Percentiles rank a stretch among this genome's conserved stretches.
Conservation (phyloP, 1,284 basidiomycete genomes). For the Stygiomarasmius scandens region DNA sequence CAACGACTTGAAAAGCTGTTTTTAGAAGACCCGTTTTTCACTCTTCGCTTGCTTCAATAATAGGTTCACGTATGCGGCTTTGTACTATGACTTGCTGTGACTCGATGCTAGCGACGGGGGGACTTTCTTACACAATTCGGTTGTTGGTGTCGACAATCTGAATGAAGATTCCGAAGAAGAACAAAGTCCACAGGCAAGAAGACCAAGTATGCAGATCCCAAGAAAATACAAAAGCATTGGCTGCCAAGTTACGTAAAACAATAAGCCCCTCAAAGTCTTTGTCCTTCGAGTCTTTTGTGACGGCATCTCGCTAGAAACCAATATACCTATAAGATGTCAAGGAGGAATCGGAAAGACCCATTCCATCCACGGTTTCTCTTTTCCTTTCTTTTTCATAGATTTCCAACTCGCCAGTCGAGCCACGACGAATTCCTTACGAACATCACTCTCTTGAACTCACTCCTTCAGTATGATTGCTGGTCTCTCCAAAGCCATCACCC, state of each 20-base stretch:
- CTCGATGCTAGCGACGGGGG: neutral
- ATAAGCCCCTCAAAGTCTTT: conserved; percentile 14
- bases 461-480: conserved; percentile 60
- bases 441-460: conserved; percentile 9
- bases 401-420: conserved; percentile 36
- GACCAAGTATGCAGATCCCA: neutral
- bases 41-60: no score
- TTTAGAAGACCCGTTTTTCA: no score
- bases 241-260: conserved; percentile 5
- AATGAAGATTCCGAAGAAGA: neutral
- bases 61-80: no score
- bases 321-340: neutral
- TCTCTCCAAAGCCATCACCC: conserved; percentile 67
- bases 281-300: conserved; percentile 6
- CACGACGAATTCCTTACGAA: conserved; percentile 18
- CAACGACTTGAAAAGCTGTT: no score
- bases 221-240: conserved; percentile 7
- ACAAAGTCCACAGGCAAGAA: neutral
- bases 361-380: neutral
- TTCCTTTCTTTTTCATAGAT: conserved; percentile 17
- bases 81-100: neutral
- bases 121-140: no score
- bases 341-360: neutral
- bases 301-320: neutral
- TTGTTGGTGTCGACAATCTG: no score